These are phyloP conservation scores for Thyridium curvatum DNA, from an alignment of 2,329 filamentous ascomycete species.

Conservation along the genomic window DNA sequence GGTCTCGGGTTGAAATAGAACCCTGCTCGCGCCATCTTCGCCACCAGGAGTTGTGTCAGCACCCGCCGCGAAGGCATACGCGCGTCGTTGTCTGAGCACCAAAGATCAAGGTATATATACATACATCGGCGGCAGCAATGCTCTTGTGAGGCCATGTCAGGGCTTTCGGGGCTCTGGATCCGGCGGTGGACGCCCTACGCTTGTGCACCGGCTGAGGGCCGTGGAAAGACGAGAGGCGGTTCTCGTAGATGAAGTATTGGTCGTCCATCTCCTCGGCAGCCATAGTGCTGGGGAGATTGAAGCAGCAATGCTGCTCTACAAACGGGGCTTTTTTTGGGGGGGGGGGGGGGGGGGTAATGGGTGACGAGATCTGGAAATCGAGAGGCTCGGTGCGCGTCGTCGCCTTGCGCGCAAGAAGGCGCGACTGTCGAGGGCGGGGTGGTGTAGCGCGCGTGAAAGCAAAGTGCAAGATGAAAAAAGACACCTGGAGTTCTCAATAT, in stretches of 20 bases:
- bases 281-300: conserved; percentile 6
- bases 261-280: conserved; percentile 30
- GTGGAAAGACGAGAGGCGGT: conserved; percentile 76
- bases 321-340: no score
- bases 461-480: not conserved
- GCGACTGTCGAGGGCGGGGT: not conserved
- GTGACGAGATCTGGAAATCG: not conserved
- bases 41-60: conserved; percentile 8
- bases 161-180: conserved; percentile 49
- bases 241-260: conserved; percentile 59
- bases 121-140: conserved; percentile 59
- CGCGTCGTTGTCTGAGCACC: conserved; percentile 23
- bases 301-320: not conserved
- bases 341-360: no score
- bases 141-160: conserved; percentile 73
- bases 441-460: not conserved
- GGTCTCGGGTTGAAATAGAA: conserved; percentile 81
- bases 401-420: not conserved
- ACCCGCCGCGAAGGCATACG: conserved; percentile 4
- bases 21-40: conserved; percentile 78
- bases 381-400: not conserved
- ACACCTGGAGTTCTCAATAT: no score
- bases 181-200: conserved; percentile 62
- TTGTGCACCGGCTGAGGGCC: conserved; percentile 56
- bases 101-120: conserved; percentile 8